A percentile compares a stretch with the other conserved stretches of the same genome.
Conservation (phyloP, 495 filamentous ascomycete genomes). For the Penicillium steckii region DNA sequence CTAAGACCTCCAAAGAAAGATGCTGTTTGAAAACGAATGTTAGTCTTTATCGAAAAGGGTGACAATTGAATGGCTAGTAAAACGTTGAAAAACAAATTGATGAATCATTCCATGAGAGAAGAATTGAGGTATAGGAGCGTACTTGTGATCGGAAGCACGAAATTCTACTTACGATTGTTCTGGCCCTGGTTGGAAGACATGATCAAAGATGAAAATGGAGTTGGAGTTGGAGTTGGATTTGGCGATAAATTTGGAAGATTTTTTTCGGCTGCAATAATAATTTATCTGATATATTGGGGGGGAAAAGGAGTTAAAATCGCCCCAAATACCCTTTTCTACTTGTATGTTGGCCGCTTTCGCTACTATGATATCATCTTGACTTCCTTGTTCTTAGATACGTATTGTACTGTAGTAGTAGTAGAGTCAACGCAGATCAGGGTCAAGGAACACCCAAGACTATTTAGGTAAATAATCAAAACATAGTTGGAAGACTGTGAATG, state of each 20-base stretch:
- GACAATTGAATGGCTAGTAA: background rate
- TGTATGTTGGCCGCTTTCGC: background rate
- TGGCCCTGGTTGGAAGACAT: slow-evolving; percentile 6
- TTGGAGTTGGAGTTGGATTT: background rate
- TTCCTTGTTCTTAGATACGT: background rate
- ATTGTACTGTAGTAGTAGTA: too few relatives aligned
- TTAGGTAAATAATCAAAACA: background rate
- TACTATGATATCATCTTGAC: slow-evolving; percentile 1
- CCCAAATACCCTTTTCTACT: background rate
- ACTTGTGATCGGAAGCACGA: too few relatives aligned
- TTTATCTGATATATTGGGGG: background rate
- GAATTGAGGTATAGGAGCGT: too few relatives aligned
- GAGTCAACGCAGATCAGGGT: too few relatives aligned
- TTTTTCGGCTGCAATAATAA: too few relatives aligned
- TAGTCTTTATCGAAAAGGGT: background rate
- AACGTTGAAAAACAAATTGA: too few relatives aligned
- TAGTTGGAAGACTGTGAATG: background rate
- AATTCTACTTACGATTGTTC: slow-evolving; percentile 3
- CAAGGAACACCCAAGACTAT: too few relatives aligned
- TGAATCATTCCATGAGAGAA: too few relatives aligned
- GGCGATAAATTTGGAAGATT: too few relatives aligned
- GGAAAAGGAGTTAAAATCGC: background rate
- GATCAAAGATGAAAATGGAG: background rate
- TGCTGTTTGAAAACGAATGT: slow-evolving; percentile 3
- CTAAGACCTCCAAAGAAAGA: slow-evolving; percentile 18